Evolutionary conservation across 2,329 filamentous ascomycete genomes (phyloP).

Genomic region (Aspergillus viridinutans): DNA sequence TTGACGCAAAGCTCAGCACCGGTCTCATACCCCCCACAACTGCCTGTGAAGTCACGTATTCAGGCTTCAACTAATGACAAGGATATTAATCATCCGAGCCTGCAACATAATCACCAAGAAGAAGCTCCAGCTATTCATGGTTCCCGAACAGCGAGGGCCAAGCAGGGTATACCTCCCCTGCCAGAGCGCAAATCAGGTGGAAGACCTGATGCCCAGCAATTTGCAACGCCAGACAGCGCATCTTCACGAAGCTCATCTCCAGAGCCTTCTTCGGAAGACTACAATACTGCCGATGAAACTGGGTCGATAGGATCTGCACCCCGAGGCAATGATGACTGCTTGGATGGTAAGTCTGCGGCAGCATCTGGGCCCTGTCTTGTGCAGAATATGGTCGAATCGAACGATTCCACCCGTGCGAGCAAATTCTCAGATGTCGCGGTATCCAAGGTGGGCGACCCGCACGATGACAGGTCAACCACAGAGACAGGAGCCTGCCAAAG

Average conservation of each 20-base stretch:
- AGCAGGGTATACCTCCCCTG: background rate
- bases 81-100: background rate
- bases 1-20: background rate
- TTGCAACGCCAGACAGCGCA: slow-evolving; percentile 6
- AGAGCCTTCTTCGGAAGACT: slow-evolving; percentile 24
- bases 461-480: slow-evolving; percentile 10
- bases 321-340: slow-evolving; percentile 1
- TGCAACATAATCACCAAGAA: background rate
- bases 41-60: background rate
- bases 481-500: slow-evolving; percentile 10
- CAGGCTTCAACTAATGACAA: background rate
- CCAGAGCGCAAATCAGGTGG: background rate
- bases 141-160: background rate
- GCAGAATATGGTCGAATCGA: background rate
- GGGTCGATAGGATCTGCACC: slow-evolving; percentile 12
- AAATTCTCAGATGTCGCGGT: background rate
- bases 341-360: background rate
- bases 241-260: slow-evolving; percentile 15
- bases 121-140: background rate
- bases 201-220: background rate
- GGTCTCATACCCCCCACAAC: background rate
- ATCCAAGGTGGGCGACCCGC: background rate
- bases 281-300: slow-evolving; percentile 31
- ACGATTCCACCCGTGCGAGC: background rate
- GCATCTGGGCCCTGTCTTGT: background rate